Percentiles rank a stretch among this genome's conserved stretches.
Conservation (phyloP, 2,329 filamentous ascomycete genomes). For the Penicillium frequentans region DNA sequence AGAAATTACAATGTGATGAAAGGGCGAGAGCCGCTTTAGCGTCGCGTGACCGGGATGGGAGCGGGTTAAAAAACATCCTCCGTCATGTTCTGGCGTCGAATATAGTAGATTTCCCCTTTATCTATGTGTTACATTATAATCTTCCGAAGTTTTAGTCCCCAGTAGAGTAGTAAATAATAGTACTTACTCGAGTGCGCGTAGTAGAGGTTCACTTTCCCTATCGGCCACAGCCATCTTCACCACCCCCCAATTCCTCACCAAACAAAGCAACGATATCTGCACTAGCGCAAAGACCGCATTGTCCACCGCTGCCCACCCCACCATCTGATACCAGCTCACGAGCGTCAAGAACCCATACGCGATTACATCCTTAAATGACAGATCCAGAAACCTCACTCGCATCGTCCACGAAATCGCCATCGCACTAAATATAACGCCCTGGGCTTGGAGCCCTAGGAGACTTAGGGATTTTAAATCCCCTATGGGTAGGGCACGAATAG, state of each 20-base stretch:
- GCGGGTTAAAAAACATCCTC: too few relatives aligned
- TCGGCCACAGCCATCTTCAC: background rate
- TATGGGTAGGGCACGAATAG: background rate
- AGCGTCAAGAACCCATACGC: background rate
- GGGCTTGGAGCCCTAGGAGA: background rate
- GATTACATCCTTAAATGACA: background rate
- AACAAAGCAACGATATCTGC: background rate
- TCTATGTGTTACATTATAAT: too few relatives aligned
- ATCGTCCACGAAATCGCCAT: background rate
- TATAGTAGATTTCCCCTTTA: too few relatives aligned
- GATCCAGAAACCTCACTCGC: background rate
- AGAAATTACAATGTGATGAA: too few relatives aligned
- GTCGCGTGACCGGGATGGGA: too few relatives aligned
- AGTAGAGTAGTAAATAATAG: too few relatives aligned
- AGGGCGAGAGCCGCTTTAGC: too few relatives aligned
- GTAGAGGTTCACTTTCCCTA: background rate
- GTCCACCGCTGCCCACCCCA: background rate
- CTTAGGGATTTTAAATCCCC: background rate
- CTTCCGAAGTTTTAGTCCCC: too few relatives aligned
- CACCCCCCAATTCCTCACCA: background rate
- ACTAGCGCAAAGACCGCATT: background rate
- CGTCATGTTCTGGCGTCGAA: too few relatives aligned
- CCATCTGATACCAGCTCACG: background rate
- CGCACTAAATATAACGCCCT: background rate
- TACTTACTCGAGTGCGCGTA: background rate